A percentile compares a stretch with the other conserved stretches of the same genome.
Evolutionary conservation across 2,329 filamentous ascomycete genomes (phyloP).

Genomic region (Mollisia scopiformis): DNA sequence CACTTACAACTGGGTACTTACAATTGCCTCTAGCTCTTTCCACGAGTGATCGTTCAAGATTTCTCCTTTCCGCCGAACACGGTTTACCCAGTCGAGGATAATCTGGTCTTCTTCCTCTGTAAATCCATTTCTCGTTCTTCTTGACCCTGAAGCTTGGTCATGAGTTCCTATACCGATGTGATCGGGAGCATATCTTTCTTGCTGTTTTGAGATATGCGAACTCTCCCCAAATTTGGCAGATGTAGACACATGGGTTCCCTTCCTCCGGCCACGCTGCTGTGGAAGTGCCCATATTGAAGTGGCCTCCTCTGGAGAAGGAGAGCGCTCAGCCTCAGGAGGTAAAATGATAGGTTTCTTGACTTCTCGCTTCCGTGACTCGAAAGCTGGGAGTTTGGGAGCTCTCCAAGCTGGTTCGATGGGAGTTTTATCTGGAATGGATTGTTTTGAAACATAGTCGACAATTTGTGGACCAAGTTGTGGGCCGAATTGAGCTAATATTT

Average conservation of each 20-base stretch:
- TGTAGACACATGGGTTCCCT: background rate
- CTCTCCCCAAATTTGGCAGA: conserved; percentile 4
- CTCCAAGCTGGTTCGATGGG: conserved; percentile 33
- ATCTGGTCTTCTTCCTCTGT: conserved; percentile 31
- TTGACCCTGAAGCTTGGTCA: background rate
- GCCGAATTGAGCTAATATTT: conserved; percentile 35
- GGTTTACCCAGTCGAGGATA: conserved; percentile 29
- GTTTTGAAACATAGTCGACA: conserved; percentile 30
- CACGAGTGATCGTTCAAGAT: conserved; percentile 21
- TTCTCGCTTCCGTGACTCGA: conserved; percentile 17
- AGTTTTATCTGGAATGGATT: conserved; percentile 24
- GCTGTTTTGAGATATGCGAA: background rate
- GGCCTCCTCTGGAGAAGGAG: conserved; percentile 29
- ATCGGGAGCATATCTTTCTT: background rate
- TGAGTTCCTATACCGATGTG: background rate
- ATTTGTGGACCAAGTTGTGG: conserved; percentile 34
- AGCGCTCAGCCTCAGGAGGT: conserved; percentile 25
- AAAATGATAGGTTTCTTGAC: conserved; percentile 18
- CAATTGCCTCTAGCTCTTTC: conserved; percentile 27
- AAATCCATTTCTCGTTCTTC: conserved; percentile 14
- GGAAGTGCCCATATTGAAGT: conserved; percentile 35
- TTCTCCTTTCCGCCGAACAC: conserved; percentile 20
- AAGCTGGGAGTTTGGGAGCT: conserved; percentile 21
- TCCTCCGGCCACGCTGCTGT: background rate
- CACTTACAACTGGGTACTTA: conserved; percentile 8